A percentile compares a stretch with the other conserved stretches of the same genome.
These are phyloP conservation scores for Backusella parvicylindrica DNA, from an alignment of 192 early-diverging fungal genomes.

Conservation along the genomic window DNA sequence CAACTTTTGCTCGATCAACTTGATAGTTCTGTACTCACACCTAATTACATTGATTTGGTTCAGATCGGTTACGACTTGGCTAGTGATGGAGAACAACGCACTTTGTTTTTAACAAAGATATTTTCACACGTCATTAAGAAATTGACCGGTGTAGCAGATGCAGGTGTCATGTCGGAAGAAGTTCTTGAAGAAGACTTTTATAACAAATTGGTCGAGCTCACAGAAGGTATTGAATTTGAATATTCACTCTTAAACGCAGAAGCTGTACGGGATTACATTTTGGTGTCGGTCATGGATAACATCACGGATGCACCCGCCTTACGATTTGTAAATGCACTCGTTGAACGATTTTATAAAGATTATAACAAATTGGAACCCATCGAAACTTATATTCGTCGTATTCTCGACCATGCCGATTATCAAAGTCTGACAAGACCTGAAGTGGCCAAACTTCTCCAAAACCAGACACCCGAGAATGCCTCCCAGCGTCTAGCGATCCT, in stretches of 20 bases:
- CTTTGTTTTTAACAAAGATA: neutral
- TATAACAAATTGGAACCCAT: constrained; percentile 30
- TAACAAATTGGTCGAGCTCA: neutral
- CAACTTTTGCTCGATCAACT: neutral
- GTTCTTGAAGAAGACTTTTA: neutral
- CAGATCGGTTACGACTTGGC: constrained; percentile 1
- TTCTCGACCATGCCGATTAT: constrained; percentile 39
- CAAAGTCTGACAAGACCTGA: constrained; percentile 34
- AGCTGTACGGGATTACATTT: constrained; percentile 37
- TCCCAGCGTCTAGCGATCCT: constrained; percentile 45
- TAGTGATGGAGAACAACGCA: neutral
- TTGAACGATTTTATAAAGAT: constrained; percentile 29
- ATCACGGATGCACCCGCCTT: constrained; percentile 39
- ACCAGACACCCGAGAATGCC: constrained; percentile 21
- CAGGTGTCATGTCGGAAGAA: neutral
- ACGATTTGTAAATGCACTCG: constrained; percentile 35
- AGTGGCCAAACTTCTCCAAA: constrained; percentile 25
- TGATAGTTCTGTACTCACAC: neutral
- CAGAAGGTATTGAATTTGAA: neutral
- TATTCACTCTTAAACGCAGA: constrained; percentile 25
- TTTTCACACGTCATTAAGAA: constrained; percentile 12
- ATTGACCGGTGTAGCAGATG: constrained; percentile 7
- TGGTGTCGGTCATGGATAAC: constrained; percentile 36
- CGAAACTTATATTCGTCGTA: constrained; percentile 33
- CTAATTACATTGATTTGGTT: constrained; percentile 5